phyloP scores from a whole-genome alignment of 306 rosid genomes.

The Hippophae tibetana region DNA sequence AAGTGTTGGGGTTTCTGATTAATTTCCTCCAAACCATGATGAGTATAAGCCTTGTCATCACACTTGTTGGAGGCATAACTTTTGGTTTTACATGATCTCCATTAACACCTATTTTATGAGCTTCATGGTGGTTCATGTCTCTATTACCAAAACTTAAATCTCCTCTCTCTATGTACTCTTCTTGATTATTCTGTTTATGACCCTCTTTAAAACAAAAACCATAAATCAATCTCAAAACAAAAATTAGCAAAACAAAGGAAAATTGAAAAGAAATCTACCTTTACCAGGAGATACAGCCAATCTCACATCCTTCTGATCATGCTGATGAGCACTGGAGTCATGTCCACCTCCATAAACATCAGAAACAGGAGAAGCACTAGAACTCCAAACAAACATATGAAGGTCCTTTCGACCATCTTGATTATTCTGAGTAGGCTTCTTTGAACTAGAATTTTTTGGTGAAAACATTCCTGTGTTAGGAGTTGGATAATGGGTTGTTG shows the following conservation, averaged over 20 bases:
- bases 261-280: constrained; percentile 26
- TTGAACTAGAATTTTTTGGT: constrained; percentile 31
- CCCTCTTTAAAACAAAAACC: constrained; percentile 24
- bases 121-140: constrained; percentile 38
- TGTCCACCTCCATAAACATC: constrained; percentile 60
- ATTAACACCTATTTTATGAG: constrained; percentile 39
- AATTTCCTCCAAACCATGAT: constrained; percentile 96
- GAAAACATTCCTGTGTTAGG: constrained; percentile 85
- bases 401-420: constrained; percentile 56
- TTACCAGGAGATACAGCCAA: constrained; percentile 56
- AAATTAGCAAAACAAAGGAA: background rate
- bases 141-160: constrained; percentile 74
- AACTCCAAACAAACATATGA: constrained; percentile 90
- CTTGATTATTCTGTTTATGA: constrained; percentile 47
- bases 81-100: constrained; percentile 27
- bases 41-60: constrained; percentile 88
- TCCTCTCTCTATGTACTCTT: constrained; percentile 55
- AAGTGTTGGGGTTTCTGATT: constrained; percentile 85
- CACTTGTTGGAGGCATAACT: constrained; percentile 75
- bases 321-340: constrained; percentile 30
- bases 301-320: constrained; percentile 59
- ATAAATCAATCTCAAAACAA: background rate
- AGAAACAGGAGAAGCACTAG: constrained; percentile 73
- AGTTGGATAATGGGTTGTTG: constrained; percentile 55
- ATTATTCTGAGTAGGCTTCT: constrained; percentile 35